These are phyloP conservation scores for Apophysomyces variabilis DNA, from an alignment of 371 early-diverging fungal genomes.

Conservation along the genomic window DNA sequence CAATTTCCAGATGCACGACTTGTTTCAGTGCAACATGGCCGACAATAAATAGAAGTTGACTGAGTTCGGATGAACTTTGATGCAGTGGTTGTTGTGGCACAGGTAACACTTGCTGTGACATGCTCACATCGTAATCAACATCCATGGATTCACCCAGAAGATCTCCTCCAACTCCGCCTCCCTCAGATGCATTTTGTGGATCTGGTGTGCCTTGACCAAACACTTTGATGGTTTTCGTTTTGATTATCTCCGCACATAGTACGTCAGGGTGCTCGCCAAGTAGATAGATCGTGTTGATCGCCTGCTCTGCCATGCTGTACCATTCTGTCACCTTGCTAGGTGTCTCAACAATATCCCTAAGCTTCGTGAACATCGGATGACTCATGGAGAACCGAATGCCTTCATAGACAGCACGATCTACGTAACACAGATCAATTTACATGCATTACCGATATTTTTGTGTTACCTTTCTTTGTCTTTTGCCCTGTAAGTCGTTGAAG, in stretches of 20 bases:
- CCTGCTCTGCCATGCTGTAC: slow-evolving; percentile 89
- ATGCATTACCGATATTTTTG: slow-evolving; percentile 17
- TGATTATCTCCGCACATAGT: slow-evolving; percentile 77
- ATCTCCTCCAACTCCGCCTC: neutral
- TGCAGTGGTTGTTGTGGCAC: slow-evolving; percentile 39
- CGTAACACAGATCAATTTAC: neutral
- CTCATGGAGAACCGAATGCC: slow-evolving; percentile 73
- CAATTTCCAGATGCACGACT: slow-evolving; percentile 90
- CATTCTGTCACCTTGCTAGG: slow-evolving; percentile 68
- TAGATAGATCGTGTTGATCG: slow-evolving; percentile 86
- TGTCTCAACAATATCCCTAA: slow-evolving; percentile 67
- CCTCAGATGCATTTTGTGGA: slow-evolving; percentile 16
- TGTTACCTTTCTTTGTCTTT: slow-evolving; percentile 53
- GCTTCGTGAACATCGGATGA: slow-evolving; percentile 72
- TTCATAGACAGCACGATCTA: slow-evolving; percentile 54
- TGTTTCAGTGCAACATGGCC: slow-evolving; percentile 96
- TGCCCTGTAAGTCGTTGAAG: slow-evolving; percentile 76
- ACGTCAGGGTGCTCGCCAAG: slow-evolving; percentile 89
- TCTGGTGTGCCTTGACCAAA: slow-evolving; percentile 39
- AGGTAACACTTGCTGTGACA: slow-evolving; percentile 30
- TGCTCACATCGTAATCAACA: slow-evolving; percentile 39
- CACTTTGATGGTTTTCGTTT: slow-evolving; percentile 59
- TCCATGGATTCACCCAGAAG: slow-evolving; percentile 25
- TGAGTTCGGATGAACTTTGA: slow-evolving; percentile 71
- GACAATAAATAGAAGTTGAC: slow-evolving; percentile 87